These are phyloP conservation scores for Aspergillus sparsus DNA, from an alignment of 495 filamentous ascomycete species.

Conservation along the genomic window DNA sequence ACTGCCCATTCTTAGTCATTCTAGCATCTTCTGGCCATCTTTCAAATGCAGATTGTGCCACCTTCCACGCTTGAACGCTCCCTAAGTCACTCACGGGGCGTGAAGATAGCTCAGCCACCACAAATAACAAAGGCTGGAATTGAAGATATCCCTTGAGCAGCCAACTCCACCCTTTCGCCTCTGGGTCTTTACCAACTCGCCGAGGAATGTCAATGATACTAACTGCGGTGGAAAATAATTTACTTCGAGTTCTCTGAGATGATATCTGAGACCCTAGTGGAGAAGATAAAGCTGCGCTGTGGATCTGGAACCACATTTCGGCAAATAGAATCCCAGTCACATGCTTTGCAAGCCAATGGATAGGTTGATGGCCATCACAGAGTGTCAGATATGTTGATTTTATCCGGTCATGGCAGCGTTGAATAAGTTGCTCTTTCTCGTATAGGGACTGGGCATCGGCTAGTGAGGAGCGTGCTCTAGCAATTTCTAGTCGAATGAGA, in stretches of 20 bases:
- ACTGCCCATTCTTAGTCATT: constrained; percentile 2
- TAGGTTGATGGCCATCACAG: constrained; percentile 10
- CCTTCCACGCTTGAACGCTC: constrained; percentile 10
- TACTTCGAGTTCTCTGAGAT: neutral
- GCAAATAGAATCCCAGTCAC: constrained; percentile 12
- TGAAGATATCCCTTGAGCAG: constrained; percentile 16
- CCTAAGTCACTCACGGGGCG: neutral
- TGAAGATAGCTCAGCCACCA: constrained; percentile 12
- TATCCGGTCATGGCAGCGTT: constrained; percentile 12
- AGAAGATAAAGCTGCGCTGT: constrained; percentile 2
- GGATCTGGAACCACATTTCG: constrained; percentile 21
- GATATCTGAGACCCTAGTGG: neutral
- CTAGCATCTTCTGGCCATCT: constrained; percentile 17
- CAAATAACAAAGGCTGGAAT: constrained; percentile 14
- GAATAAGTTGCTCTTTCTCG: neutral
- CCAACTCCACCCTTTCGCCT: constrained; percentile 13
- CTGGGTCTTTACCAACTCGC: constrained; percentile 12
- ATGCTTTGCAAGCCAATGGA: constrained; percentile 20
- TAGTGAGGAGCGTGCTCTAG: constrained; percentile 1
- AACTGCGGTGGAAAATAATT: constrained; percentile 14
- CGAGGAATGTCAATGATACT: constrained; percentile 16
- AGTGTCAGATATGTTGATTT: constrained; percentile 13
- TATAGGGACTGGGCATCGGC: constrained; percentile 1
- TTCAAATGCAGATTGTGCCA: constrained; percentile 13
- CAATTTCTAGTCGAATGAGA: constrained; percentile 17